A percentile compares a stretch with the other conserved stretches of the same genome.
Conservation (phyloP, 257 asterid genomes). For the Solanum okadae region DNA sequence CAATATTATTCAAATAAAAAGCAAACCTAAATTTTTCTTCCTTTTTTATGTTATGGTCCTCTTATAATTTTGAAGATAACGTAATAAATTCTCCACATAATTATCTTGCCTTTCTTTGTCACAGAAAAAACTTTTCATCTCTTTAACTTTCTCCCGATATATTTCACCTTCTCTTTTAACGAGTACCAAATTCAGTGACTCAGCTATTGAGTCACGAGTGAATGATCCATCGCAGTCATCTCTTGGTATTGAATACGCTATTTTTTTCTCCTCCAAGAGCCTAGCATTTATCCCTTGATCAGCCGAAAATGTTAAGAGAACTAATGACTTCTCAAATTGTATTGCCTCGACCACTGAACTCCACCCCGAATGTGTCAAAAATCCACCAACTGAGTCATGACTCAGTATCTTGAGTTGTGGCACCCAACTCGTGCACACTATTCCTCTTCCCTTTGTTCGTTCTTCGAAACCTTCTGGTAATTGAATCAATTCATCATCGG, state of each 20-base stretch:
- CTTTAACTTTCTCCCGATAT: slow-evolving; percentile 1
- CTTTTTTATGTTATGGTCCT: rapidly evolving
- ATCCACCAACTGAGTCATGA: slow-evolving; percentile 25
- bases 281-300: slow-evolving; percentile 30
- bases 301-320: slow-evolving; percentile 13
- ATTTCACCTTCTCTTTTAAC: neutral
- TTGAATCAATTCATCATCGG: neutral
- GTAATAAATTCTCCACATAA: slow-evolving; percentile 1
- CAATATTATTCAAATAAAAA: neutral
- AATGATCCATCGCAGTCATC: slow-evolving; percentile 7
- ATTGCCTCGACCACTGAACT: slow-evolving; percentile 22
- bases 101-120: neutral
- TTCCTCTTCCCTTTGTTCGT: slow-evolving; percentile 13
- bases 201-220: slow-evolving; percentile 10
- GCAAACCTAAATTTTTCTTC: neutral
- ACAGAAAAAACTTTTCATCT: neutral
- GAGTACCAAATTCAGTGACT: slow-evolving; percentile 5
- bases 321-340: slow-evolving; percentile 6
- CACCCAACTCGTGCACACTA: slow-evolving; percentile 21
- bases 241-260: slow-evolving; percentile 5
- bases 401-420: slow-evolving; percentile 22
- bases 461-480: slow-evolving; percentile 20
- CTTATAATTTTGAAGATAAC: neutral
- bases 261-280: slow-evolving; percentile 5
- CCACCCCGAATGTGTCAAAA: slow-evolving; percentile 30